A percentile compares a stretch with the other conserved stretches of the same genome.
These are phyloP conservation scores for Rhodotorula sp. DNA, from an alignment of 1,284 basidiomycete species.

Conservation along the genomic window DNA sequence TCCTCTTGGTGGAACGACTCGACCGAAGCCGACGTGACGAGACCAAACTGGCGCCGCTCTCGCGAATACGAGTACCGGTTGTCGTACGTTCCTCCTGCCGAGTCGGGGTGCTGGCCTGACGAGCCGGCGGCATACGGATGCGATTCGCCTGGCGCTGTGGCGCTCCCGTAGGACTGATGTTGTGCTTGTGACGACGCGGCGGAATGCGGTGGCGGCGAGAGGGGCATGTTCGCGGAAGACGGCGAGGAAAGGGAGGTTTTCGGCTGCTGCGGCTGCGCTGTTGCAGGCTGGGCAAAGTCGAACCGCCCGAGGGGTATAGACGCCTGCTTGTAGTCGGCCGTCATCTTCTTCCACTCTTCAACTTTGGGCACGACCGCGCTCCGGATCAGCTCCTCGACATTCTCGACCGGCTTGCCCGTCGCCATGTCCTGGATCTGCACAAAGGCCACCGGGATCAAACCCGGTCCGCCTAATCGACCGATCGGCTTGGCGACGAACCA, in stretches of 20 bases:
- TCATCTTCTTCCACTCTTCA: constrained; percentile 96
- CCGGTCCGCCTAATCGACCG: constrained; percentile 86
- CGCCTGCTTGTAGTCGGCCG: constrained; percentile 92
- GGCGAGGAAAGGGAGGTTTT: constrained; percentile 6
- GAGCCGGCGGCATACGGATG: background rate
- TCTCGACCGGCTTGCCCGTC: constrained; percentile 68
- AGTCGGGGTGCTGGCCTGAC: background rate
- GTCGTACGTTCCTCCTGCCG: constrained; percentile 13
- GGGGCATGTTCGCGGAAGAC: constrained; percentile 51
- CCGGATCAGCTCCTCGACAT: constrained; percentile 75
- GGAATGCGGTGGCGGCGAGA: background rate
- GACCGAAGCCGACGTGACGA: constrained; percentile 82
- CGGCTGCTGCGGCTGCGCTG: constrained; percentile 10
- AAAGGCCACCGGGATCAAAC: constrained; percentile 93
- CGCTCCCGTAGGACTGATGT: background rate
- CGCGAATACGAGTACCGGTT: constrained; percentile 37
- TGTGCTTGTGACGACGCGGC: background rate
- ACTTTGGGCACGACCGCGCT: constrained; percentile 78
- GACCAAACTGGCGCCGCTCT: constrained; percentile 55
- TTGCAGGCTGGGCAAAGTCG: constrained; percentile 56
- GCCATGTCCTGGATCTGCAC: constrained; percentile 91
- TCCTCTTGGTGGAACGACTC: constrained; percentile 95
- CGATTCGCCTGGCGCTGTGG: background rate
- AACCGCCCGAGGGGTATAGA: constrained; percentile 91
- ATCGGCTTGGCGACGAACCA: constrained; percentile 81